A percentile compares a stretch with the other conserved stretches of the same genome.
phyloP scores from a whole-genome alignment of 495 filamentous ascomycete genomes.

The Cercophora scortea region DNA sequence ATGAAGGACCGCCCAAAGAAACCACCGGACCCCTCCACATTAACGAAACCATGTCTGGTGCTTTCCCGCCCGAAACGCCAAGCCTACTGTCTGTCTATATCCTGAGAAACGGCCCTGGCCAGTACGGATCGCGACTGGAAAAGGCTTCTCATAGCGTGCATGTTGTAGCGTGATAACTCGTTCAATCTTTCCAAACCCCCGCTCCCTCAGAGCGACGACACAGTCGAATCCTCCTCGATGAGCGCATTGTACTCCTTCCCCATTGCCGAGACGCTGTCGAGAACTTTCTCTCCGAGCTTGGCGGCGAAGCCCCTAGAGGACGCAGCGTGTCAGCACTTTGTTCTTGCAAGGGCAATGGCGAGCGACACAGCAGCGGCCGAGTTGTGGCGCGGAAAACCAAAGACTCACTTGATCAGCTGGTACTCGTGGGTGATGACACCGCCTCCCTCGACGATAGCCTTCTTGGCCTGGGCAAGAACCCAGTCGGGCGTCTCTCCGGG shows the following conservation, averaged over 20 bases:
- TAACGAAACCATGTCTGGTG: not conserved
- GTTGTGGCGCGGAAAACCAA: not conserved
- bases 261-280: conserved; percentile 60
- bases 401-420: conserved; percentile 48
- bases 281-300: conserved; percentile 56
- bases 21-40: not conserved
- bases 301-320: conserved; percentile 64
- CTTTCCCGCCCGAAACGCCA: not conserved
- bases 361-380: not conserved
- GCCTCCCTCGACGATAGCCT: conserved; percentile 60
- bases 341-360: not conserved
- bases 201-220: conserved; percentile 21
- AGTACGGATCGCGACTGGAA: not conserved
- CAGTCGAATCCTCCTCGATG: conserved; percentile 71
- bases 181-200: not conserved
- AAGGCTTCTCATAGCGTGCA: not conserved
- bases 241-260: conserved; percentile 55
- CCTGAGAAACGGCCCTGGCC: not conserved
- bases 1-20: not conserved
- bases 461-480: conserved; percentile 61
- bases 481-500: conserved; percentile 61
- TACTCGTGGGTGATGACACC: conserved; percentile 51
- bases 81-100: not conserved
- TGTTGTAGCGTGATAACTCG: not conserved
- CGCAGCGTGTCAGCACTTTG: not conserved